These are phyloP conservation scores for Plasmopara viticola DNA, from an alignment of 352 stramenopile species.

Conservation along the genomic window DNA sequence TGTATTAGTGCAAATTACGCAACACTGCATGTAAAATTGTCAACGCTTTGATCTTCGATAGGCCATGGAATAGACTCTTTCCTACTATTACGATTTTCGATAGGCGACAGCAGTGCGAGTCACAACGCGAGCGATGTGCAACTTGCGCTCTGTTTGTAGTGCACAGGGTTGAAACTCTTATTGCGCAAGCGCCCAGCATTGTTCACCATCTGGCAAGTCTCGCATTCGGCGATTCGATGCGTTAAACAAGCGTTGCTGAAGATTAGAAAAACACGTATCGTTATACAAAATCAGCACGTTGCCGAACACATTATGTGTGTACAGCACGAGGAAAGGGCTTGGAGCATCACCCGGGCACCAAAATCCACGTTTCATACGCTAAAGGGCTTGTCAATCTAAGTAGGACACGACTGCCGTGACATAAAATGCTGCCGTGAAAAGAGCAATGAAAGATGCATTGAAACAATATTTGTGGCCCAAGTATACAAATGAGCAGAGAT, in stretches of 20 bases:
- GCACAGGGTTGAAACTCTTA: slow-evolving; percentile 23
- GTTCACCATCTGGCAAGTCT: slow-evolving; percentile 13
- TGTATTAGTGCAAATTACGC: neutral
- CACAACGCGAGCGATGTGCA: neutral
- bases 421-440: no score
- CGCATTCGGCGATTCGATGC: neutral
- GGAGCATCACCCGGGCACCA: no score
- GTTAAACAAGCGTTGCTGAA: slow-evolving; percentile 6
- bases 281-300: neutral
- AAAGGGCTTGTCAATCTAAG: no score
- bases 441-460: no score
- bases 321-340: no score
- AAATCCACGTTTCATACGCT: no score
- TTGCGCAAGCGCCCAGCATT: slow-evolving; percentile 10
- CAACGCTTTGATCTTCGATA: neutral
- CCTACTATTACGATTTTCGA: slow-evolving; percentile 17
- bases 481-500: neutral
- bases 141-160: slow-evolving; percentile 8
- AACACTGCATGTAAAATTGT: neutral
- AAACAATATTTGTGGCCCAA: neutral
- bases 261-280: neutral
- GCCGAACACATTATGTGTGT: neutral
- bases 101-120: slow-evolving; percentile 18
- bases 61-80: neutral
- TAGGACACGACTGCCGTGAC: no score